Conservation (phyloP, 2,329 filamentous ascomycete genomes). For the Sclerotinia borealis region DNA sequence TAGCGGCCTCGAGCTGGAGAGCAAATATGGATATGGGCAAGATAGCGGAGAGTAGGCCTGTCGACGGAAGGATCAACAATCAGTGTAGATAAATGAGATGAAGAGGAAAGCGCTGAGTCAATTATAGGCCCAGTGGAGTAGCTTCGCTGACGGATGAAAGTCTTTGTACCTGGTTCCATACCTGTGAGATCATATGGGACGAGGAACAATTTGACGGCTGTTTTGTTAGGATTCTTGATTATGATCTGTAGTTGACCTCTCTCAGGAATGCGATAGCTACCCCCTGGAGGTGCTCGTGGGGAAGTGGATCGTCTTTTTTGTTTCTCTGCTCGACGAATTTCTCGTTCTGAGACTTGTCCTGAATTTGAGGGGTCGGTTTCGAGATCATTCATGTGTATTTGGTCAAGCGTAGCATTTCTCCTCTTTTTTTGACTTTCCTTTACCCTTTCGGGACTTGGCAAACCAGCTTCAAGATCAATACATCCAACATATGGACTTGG, state of each 20-base stretch:
- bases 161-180: conserved; percentile 93
- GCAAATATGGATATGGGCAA: conserved; percentile 91
- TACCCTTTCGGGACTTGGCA: conserved; percentile 47
- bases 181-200: conserved; percentile 87
- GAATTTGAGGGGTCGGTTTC: conserved; percentile 20
- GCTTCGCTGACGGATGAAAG: conserved; percentile 88
- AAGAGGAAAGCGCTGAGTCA: conserved; percentile 41
- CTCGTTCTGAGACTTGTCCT: conserved; percentile 30
- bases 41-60: conserved; percentile 74
- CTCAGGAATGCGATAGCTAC: conserved; percentile 88
- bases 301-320: conserved; percentile 53
- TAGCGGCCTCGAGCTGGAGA: conserved; percentile 76
- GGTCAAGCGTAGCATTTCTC: conserved; percentile 16
- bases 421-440: conserved; percentile 38
- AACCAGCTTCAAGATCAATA: conserved; percentile 80
- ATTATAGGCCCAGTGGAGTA: conserved; percentile 85
- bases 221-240: conserved; percentile 98
- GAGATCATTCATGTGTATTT: conserved; percentile 21
- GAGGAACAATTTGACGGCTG: conserved; percentile 91
- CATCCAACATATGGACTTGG: conserved; percentile 94
- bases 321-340: conserved; percentile 45
- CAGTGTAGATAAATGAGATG: conserved; percentile 13
- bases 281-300: conserved; percentile 69
- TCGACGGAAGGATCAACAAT: conserved; percentile 36
- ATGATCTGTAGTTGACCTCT: conserved; percentile 94